Evolutionary conservation across 2,329 filamentous ascomycete species (phyloP).

Genomic region (Colletotrichum phormii): DNA sequence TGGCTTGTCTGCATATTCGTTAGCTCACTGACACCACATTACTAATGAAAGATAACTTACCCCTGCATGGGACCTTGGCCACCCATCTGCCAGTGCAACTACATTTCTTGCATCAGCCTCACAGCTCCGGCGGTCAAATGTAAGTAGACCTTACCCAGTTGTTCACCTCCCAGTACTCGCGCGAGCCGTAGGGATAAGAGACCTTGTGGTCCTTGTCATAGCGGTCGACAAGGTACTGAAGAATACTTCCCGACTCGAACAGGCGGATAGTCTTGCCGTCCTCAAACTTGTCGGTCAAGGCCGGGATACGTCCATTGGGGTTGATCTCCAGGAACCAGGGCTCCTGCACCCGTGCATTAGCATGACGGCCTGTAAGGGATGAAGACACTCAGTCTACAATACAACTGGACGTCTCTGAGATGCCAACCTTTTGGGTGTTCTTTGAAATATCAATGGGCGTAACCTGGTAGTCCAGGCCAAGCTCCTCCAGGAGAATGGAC

Average conservation of each 20-base stretch:
- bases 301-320: conserved; percentile 92
- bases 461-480: conserved; percentile 82
- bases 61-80: conserved; percentile 87
- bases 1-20: conserved; percentile 67
- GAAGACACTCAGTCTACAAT: neutral
- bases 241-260: conserved; percentile 86
- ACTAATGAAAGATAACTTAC: conserved; percentile 30
- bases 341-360: conserved; percentile 52
- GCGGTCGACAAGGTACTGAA: conserved; percentile 84
- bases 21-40: neutral
- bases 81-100: conserved; percentile 80
- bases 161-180: conserved; percentile 83
- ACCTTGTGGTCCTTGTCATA: conserved; percentile 88
- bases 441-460: conserved; percentile 78
- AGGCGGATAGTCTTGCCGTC: conserved; percentile 80
- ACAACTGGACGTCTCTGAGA: conserved; percentile 4
- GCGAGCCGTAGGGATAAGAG: conserved; percentile 77
- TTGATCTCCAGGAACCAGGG: conserved; percentile 93
- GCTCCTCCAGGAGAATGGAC: conserved; percentile 87
- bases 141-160: conserved; percentile 71
- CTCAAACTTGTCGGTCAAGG: conserved; percentile 81
- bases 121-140: neutral
- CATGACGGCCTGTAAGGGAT: neutral
- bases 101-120: conserved; percentile 25
- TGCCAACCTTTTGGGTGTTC: conserved; percentile 54